Evolutionary conservation across 441 rosid genomes (phyloP), one percentile per base, ranked within the genome.

Genomic region (Mallotus repandus): DNA sequence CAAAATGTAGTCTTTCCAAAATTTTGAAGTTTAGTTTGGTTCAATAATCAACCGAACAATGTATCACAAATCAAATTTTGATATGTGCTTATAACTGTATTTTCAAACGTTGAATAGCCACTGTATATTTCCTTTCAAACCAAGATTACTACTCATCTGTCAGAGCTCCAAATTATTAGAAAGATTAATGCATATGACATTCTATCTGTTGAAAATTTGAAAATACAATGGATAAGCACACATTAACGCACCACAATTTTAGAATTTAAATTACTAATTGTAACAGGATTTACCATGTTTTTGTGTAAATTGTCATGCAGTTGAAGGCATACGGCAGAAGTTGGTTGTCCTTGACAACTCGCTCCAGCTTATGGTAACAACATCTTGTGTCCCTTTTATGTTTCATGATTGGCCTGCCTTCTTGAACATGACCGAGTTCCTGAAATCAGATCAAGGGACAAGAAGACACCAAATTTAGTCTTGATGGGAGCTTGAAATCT

Each of bases 291-390:
- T 54, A 48, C 43, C 32, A 7, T 63, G 9, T 6, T 52, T 48
- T 77, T 58, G 73, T 75, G 73, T 68, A 32, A 68, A 71, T 75
- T 69, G 76, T 35, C 22, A 63, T 85, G 77, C 93, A 93, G 98
- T 84, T 84, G 94, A 92, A 79, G 85, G 90, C 74, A 81, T 89
- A 70, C 86, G 83, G 10, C 91, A 86, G 87, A 93, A 89, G 88
- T 76, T 92, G 83, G 81, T 63, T 72, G 83, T 60, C 74, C 88
- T 86, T 70, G 93, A 92, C 78, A 82, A 77, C 70, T 90, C 83
- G 54, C 80, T 96, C 71, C 89, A 90, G 82, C 84, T 67, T 76
- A 74, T 89, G 97, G 97, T 96, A 89, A 85, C 66, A 62, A 60
- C 50, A 69, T 29, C 73, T 71, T 67, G 15, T 50, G 66, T 57